A percentile compares a stretch with the other conserved stretches of the same genome.
Evolutionary conservation across 2,329 filamentous ascomycete species (phyloP).

Genomic region (Diplodia corticola): DNA sequence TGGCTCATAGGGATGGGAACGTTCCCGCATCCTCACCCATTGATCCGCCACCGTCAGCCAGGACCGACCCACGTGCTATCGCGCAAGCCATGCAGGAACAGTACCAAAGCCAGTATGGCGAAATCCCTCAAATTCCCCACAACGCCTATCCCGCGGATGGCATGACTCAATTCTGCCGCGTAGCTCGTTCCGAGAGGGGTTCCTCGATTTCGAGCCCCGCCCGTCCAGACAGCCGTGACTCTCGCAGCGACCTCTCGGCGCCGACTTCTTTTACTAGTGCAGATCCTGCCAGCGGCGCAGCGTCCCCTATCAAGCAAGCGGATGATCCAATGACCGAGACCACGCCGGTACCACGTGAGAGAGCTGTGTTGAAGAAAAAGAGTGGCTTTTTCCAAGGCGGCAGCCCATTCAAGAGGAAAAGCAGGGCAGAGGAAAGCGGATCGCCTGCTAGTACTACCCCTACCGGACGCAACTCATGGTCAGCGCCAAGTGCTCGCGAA

Average conservation of each 20-base stretch:
- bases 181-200: slow-evolving; percentile 70
- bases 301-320: slow-evolving; percentile 69
- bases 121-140: slow-evolving; percentile 73
- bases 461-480: slow-evolving; percentile 56
- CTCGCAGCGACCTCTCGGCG: slow-evolving; percentile 86
- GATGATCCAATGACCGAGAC: slow-evolving; percentile 30
- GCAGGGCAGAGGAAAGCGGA: slow-evolving; percentile 72
- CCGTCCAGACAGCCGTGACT: slow-evolving; percentile 81
- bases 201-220: slow-evolving; percentile 63
- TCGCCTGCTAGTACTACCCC: slow-evolving; percentile 45
- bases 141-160: slow-evolving; percentile 93
- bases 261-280: slow-evolving; percentile 86
- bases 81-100: slow-evolving; percentile 39
- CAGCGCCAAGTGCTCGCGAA: slow-evolving; percentile 41
- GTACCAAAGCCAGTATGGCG: slow-evolving; percentile 58
- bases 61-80: slow-evolving; percentile 37
- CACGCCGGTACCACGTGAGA: slow-evolving; percentile 59
- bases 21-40: background rate
- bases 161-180: slow-evolving; percentile 95
- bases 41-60: slow-evolving; percentile 21
- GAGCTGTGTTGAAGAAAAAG: slow-evolving; percentile 63
- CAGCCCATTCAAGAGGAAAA: slow-evolving; percentile 90
- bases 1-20: slow-evolving; percentile 54
- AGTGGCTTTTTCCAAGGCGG: slow-evolving; percentile 93
- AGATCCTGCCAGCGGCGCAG: slow-evolving; percentile 72